A percentile compares a stretch with the other conserved stretches of the same genome.
phyloP scores from a whole-genome alignment of 192 early-diverging fungal genomes.

The Coemansia sp. region DNA sequence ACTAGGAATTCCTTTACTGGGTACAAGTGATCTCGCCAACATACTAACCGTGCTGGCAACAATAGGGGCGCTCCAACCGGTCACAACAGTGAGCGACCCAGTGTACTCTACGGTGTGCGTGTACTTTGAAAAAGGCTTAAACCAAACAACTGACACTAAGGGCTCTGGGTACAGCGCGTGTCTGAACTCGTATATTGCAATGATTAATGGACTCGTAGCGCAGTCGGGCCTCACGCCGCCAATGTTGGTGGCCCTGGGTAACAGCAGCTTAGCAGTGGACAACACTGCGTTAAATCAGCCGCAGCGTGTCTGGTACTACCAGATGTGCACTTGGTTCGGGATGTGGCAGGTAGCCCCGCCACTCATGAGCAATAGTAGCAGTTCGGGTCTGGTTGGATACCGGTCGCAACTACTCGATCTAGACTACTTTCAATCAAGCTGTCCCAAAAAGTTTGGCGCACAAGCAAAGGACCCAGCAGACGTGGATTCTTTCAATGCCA shows the following conservation, averaged over 20 bases:
- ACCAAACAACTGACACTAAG: not conserved
- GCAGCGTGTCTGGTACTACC: conserved; percentile 59
- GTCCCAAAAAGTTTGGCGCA: conserved; percentile 44
- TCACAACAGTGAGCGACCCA: conserved; percentile 4
- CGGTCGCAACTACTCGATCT: conserved; percentile 43
- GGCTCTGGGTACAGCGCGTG: conserved; percentile 1
- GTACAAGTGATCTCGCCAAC: conserved; percentile 30
- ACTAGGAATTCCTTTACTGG: conserved; percentile 36
- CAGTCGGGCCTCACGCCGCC: conserved; percentile 23
- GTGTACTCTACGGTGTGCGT: conserved; percentile 27
- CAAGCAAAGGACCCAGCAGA: conserved; percentile 26
- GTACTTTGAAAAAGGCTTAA: conserved; percentile 19
- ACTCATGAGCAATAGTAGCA: not conserved
- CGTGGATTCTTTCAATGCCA: conserved; percentile 32
- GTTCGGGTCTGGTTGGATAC: conserved; percentile 24
- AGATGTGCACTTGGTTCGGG: conserved; percentile 67
- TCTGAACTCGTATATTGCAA: conserved; percentile 22
- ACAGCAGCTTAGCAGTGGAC: conserved; percentile 36
- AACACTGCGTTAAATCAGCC: conserved; percentile 38
- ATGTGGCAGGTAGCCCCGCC: conserved; percentile 59
- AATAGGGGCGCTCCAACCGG: conserved; percentile 25
- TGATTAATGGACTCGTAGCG: conserved; percentile 20
- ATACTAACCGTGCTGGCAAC: conserved; percentile 25
- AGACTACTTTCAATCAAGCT: conserved; percentile 42
- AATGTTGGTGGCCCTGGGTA: conserved; percentile 25